phyloP scores from a whole-genome alignment of 2,329 filamentous ascomycete genomes.

The Verticillium tricorpus region DNA sequence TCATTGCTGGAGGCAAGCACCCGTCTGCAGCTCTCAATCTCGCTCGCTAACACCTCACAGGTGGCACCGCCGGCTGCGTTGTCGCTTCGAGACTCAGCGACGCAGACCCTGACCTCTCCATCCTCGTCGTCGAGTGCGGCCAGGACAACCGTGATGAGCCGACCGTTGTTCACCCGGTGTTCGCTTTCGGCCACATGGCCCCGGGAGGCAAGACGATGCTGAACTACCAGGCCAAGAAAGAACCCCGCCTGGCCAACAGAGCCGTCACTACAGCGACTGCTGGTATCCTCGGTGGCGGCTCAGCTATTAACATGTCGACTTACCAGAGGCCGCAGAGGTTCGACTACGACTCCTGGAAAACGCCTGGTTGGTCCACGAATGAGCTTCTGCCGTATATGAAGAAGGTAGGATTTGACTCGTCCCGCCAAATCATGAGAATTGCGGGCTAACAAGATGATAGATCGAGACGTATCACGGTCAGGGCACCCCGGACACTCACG shows the following conservation, averaged over 20 bases:
- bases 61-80: slow-evolving; percentile 42
- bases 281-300: slow-evolving; percentile 23
- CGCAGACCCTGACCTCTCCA: slow-evolving; percentile 40
- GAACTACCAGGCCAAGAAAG: slow-evolving; percentile 16
- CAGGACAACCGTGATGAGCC: slow-evolving; percentile 46
- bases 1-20: slow-evolving; percentile 15
- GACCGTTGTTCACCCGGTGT: slow-evolving; percentile 41
- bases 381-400: slow-evolving; percentile 25
- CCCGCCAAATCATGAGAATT: background rate
- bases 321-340: slow-evolving; percentile 23
- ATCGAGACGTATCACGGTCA: slow-evolving; percentile 52
- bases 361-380: slow-evolving; percentile 24
- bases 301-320: slow-evolving; percentile 25
- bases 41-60: slow-evolving; percentile 16
- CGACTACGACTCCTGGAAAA: slow-evolving; percentile 28
- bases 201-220: slow-evolving; percentile 9
- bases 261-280: slow-evolving; percentile 15
- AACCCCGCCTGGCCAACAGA: slow-evolving; percentile 15
- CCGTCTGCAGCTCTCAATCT: background rate
- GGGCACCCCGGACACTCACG: slow-evolving; percentile 41
- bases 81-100: slow-evolving; percentile 44
- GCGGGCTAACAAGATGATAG: slow-evolving; percentile 15
- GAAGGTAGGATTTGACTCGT: slow-evolving; percentile 15
- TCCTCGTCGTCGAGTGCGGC: slow-evolving; percentile 49
- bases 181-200: slow-evolving; percentile 17